These are phyloP conservation scores for Ceratocystis cacaofunesta DNA, from an alignment of 2,329 filamentous ascomycete genomes.

Conservation along the genomic window DNA sequence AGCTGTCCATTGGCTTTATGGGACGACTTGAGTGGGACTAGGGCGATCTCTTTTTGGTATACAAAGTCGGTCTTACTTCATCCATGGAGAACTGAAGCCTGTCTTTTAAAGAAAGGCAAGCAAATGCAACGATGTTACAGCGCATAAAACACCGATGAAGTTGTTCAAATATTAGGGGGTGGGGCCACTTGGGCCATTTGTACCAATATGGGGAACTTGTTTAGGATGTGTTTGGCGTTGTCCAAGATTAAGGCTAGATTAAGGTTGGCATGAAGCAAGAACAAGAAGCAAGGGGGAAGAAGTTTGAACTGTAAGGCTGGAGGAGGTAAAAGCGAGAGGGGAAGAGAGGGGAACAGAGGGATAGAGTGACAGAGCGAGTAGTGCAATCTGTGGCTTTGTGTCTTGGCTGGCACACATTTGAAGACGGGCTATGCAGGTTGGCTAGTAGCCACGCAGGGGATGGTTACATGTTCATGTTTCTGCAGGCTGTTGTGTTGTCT, in stretches of 20 bases:
- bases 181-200: background rate
- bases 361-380: background rate
- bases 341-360: background rate
- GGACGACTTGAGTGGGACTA: no score
- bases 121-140: background rate
- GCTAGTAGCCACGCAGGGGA: no score
- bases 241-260: constrained; percentile 2
- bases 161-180: background rate
- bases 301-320: background rate
- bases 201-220: background rate
- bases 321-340: background rate
- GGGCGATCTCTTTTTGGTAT: no score
- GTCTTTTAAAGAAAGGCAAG: no score
- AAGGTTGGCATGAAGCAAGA: constrained; percentile 3
- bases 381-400: no score
- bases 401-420: background rate
- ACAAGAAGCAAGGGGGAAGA: background rate
- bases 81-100: no score
- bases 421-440: background rate
- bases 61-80: no score
- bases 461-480: background rate
- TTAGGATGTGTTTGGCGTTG: constrained; percentile 1
- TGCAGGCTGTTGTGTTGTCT: background rate
- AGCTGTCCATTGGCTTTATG: no score
- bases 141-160: background rate